Evolutionary conservation across 345 rosid species (phyloP), one percentile per base, ranked within the genome.

Genomic region (Pistacia integerrima): DNA sequence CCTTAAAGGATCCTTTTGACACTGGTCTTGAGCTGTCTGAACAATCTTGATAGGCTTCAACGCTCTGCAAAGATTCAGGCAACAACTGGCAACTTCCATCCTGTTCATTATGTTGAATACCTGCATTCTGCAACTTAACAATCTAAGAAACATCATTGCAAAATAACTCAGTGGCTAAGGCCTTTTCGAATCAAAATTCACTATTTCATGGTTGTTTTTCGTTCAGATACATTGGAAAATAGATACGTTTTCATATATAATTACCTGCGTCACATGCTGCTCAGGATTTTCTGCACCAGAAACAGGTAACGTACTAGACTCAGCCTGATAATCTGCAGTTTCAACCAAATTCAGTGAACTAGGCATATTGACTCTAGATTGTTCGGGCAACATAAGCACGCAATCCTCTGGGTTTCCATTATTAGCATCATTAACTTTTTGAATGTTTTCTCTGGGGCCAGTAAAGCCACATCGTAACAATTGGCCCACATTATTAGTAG

Each of bases 41-140:
- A 13, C 51, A 28, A 36, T 62, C 54, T 46, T 60, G 68, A 69
- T 67, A 63, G 62, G 71, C 65, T 55, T 38, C 46, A 51, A 14
- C 52, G 22, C 33, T 66, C 74, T 60, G 79, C 72, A 70, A 20
- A 44, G 51, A 30, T 80, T 67, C 55, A 72, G 66, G 66, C 55
- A 57, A 70, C 55, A 57, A 64, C 30, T 54, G 66, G 63, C 49
- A 56, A 72, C 25, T 64, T 8, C 36, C 70, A 52, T 57, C 67
- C 33, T 11, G 35, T 73, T 33, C 64, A 33, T 66, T 38, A 69
- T 59, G 30, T 65, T 72, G 54, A 63, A 8, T 51, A 56, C 64
- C 73, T 77, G 81, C 79, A 55, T 70, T 65, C 81, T 77, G 75
- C 63, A 77, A 67, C 73, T 58, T 73, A 70, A 69, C 66, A 71